Conservation (phyloP, 148 eudicot species). For the Rhododendron ferrugineum region DNA sequence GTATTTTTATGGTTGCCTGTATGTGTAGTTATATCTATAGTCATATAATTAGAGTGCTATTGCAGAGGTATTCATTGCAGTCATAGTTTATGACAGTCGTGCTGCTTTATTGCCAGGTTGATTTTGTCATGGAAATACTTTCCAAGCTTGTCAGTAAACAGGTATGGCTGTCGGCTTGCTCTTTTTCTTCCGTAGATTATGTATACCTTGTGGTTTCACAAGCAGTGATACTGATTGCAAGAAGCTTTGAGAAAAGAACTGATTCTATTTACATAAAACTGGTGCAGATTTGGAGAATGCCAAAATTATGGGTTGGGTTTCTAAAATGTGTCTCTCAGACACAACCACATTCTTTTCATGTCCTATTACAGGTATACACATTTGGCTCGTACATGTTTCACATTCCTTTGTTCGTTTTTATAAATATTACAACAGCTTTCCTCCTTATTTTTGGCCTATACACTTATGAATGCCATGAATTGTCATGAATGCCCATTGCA, state of each 20-base stretch:
- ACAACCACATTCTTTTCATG: conserved; percentile 86
- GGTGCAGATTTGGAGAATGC: conserved; percentile 85
- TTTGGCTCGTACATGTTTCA: neutral
- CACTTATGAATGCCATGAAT: neutral
- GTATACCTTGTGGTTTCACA: neutral
- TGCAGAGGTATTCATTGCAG: neutral
- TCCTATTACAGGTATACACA: conserved; percentile 67
- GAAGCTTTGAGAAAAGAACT: conserved; percentile 4
- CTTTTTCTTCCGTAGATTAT: neutral
- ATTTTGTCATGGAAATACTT: conserved; percentile 90
- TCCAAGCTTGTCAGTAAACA: conserved; percentile 80
- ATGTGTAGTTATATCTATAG: neutral
- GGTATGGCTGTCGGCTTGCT: conserved; percentile 35
- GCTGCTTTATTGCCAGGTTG: conserved; percentile 50
- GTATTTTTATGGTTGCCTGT: neutral
- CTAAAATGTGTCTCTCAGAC: conserved; percentile 93
- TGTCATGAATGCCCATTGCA: conserved; percentile 25
- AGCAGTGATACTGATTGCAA: conserved; percentile 3
- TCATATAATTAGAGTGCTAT: neutral
- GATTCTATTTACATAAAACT: conserved; percentile 7
- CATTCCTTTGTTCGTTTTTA: neutral
- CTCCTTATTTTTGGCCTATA: neutral
- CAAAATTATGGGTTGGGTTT: conserved; percentile 93
- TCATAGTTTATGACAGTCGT: conserved; percentile 2
- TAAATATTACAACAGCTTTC: neutral